Conservation (phyloP, 2,329 filamentous ascomycete genomes). For the Corynespora cassiicola region DNA sequence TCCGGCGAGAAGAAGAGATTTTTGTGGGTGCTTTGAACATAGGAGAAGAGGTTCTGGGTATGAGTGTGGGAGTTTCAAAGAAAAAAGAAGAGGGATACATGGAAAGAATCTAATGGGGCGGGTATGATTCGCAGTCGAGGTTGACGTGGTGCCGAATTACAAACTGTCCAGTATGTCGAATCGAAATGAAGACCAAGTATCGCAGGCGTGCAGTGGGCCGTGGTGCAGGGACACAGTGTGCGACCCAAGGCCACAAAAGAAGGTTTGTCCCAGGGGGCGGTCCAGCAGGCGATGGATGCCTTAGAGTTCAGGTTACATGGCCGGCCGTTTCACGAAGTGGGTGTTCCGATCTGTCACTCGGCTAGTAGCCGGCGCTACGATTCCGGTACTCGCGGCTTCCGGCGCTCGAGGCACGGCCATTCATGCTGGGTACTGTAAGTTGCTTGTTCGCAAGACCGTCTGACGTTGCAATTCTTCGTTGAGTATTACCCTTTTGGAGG, state of each 20-base stretch:
- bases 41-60: slow-evolving; percentile 14
- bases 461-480: slow-evolving; percentile 32
- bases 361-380: slow-evolving; percentile 27
- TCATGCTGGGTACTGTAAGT: slow-evolving; percentile 29
- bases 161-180: slow-evolving; percentile 9
- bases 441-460: slow-evolving; percentile 34
- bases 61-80: slow-evolving; percentile 12
- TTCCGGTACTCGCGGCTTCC: slow-evolving; percentile 34
- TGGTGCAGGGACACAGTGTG: neutral
- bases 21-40: slow-evolving; percentile 11
- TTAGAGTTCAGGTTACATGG: too few species aligned
- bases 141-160: slow-evolving; percentile 2
- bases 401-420: slow-evolving; percentile 43
- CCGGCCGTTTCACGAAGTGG: neutral
- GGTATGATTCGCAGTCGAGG: too few species aligned
- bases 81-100: slow-evolving; percentile 10
- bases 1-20: neutral
- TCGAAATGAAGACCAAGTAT: too few species aligned
- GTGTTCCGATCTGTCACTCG: neutral
- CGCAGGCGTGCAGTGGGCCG: neutral
- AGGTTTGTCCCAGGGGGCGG: too few species aligned
- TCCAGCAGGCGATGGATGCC: too few species aligned
- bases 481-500: slow-evolving; percentile 40
- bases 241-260: neutral
- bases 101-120: slow-evolving; percentile 2